A percentile compares a stretch with the other conserved stretches of the same genome.
Conservation (phyloP, 2,329 filamentous ascomycete species). For the Fonsecaea multimorphosa region DNA sequence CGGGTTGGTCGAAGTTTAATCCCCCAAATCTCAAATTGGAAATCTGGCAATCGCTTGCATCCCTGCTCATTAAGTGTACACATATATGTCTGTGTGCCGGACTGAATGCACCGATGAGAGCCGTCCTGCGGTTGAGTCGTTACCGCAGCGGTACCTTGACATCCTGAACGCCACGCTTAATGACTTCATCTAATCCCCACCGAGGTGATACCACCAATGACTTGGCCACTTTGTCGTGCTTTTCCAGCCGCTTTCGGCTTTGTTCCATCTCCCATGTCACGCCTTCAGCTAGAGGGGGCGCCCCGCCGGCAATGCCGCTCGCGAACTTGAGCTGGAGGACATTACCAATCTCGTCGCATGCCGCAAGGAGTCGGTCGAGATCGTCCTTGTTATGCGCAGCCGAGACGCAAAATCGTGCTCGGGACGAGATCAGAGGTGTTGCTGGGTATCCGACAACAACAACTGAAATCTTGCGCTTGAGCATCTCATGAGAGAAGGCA, state of each 20-base stretch:
- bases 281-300: constrained; percentile 74
- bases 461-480: constrained; percentile 94
- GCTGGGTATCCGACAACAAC: constrained; percentile 97
- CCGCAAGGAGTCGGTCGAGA: constrained; percentile 83
- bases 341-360: constrained; percentile 89
- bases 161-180: constrained; percentile 75
- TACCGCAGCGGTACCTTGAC: constrained; percentile 74
- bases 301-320: constrained; percentile 90
- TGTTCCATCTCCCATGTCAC: constrained; percentile 74
- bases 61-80: constrained; percentile 24
- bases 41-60: constrained; percentile 21
- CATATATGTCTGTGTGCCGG: constrained; percentile 10
- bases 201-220: constrained; percentile 68
- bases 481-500: constrained; percentile 98
- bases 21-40: constrained; percentile 17
- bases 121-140: constrained; percentile 7
- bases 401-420: constrained; percentile 93
- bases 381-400: constrained; percentile 98
- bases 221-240: constrained; percentile 52
- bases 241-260: constrained; percentile 63
- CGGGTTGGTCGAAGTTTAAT: constrained; percentile 18
- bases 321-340: constrained; percentile 95
- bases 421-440: constrained; percentile 91
- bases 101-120: constrained; percentile 1
- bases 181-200: constrained; percentile 78